Base-by-base conservation (phyloP, 805 yeast genomes). In the Wickerhamiella kazuoi region DNA sequence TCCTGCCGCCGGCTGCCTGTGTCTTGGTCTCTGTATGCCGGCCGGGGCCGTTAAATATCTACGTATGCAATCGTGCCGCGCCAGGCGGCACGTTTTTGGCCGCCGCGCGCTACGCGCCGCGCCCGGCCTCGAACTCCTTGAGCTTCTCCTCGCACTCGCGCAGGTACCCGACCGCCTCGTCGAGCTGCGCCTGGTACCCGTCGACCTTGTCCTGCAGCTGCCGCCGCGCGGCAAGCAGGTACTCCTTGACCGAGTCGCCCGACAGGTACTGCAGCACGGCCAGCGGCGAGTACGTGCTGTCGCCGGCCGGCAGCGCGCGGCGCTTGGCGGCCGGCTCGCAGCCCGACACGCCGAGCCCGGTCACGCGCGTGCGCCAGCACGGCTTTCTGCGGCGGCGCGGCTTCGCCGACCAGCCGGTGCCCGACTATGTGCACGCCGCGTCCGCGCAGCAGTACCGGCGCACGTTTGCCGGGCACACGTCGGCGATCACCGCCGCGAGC, bases 181-280 rank as follows among this genome's bases (percentile, higher is more conserved):
- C 41, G 19, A 60, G 43, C 36, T 51, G 48, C 31, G 39, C 43
- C 20, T 48, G 47, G 18, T 51, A 49, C 33, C 47, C 46, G 6
- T 43, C 50, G 8, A 58, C 48, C 41, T 56, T 56, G 40, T 57
- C 63, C 33, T 50, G 51, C n/a, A 54, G 47, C 37, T 50, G 54
- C 26, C 53, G 44, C 20, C 57, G 56, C 34, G 56, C 56, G 2
- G 55, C 55, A 21, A 53, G 43, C 18, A 60, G 40, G 29, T 48
- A 56, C 40, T 56, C 63, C 35, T 52, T 50, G 9, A 51, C 51
- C 13, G 56, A 47, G 30, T 54, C 53, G 3, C 48, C 48, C 16
- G 44, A 37, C 18, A 57, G 46, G 21, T 53, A 50, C 14, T 45
- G 46, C 18, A 59, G 51, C 26, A 50, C 50, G 5, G 46, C 35